These are phyloP conservation scores for Yarrowia phangngaensis DNA, from an alignment of 805 yeast genomes.

Conservation along the genomic window DNA sequence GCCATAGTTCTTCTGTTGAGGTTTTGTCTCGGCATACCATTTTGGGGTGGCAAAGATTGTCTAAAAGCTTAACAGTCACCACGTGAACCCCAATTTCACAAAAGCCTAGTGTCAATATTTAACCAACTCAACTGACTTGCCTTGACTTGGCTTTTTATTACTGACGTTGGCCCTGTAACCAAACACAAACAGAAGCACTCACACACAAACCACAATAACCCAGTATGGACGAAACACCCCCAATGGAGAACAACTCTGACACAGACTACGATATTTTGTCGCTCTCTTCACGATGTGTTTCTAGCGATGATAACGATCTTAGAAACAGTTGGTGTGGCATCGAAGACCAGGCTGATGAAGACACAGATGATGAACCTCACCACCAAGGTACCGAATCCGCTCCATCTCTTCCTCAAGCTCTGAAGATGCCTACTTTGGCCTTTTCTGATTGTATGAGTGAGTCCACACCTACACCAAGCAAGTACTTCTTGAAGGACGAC, in stretches of 20 bases:
- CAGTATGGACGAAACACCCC: no score
- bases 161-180: no score
- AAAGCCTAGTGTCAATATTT: no score
- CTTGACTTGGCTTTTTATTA: no score
- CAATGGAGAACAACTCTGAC: slow-evolving; percentile 24
- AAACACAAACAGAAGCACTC: no score
- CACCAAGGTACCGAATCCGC: no score
- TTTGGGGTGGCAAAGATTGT: slow-evolving; percentile 23
- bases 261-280: slow-evolving; percentile 21
- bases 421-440: slow-evolving; percentile 18
- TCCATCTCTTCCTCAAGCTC: slow-evolving; percentile 9
- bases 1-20: no score
- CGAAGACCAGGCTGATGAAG: slow-evolving; percentile 17
- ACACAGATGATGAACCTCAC: slow-evolving; percentile 21
- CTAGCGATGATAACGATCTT: slow-evolving; percentile 18
- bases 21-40: no score
- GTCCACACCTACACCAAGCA: slow-evolving; percentile 20
- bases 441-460: slow-evolving; percentile 20
- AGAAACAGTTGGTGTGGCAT: slow-evolving; percentile 14
- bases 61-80: slow-evolving; percentile 25
- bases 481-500: slow-evolving; percentile 25
- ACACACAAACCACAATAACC: no score
- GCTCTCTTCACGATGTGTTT: slow-evolving; percentile 17
- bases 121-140: no score
- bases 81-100: slow-evolving; percentile 17